Conservation (phyloP, 192 early-diverging fungal species). For the Backusella tuberculispora region DNA sequence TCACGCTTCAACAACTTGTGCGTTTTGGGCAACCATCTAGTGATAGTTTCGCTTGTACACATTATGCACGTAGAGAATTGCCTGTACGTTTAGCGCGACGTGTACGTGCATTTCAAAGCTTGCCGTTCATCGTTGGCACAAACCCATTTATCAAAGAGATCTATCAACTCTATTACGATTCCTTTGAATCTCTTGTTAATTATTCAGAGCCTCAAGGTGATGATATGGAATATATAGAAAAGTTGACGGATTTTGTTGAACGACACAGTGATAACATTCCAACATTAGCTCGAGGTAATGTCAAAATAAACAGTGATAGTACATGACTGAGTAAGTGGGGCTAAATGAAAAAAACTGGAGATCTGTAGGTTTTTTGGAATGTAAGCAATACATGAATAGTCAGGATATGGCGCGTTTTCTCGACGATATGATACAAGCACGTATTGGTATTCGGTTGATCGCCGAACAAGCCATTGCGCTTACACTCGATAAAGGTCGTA, state of each 20-base stretch:
- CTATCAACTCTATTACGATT: conserved; percentile 82
- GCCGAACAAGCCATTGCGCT: conserved; percentile 90
- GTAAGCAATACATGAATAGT: conserved; percentile 83
- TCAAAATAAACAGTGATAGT: too few species aligned
- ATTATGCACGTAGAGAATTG: conserved; percentile 78
- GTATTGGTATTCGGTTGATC: conserved; percentile 90
- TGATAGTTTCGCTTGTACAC: conserved; percentile 59
- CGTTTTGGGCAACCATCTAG: conserved; percentile 67
- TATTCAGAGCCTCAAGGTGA: conserved; percentile 65
- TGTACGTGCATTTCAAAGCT: conserved; percentile 82
- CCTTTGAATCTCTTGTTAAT: conserved; percentile 69
- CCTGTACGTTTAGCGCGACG: conserved; percentile 89
- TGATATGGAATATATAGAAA: conserved; percentile 68
- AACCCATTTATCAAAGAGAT: conserved; percentile 90
- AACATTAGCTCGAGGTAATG: conserved; percentile 75
- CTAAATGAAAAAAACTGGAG: background rate
- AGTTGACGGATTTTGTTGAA: conserved; percentile 73
- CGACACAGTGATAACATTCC: conserved; percentile 89
- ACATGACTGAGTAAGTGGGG: too few species aligned
- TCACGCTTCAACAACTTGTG: conserved; percentile 82
- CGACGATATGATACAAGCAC: conserved; percentile 88
- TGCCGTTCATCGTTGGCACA: conserved; percentile 96
- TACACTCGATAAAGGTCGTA: conserved; percentile 46
- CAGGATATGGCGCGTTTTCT: conserved; percentile 73
- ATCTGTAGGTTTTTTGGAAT: conserved; percentile 79